Conservation (phyloP, 1,284 basidiomycete genomes). For the Cutaneotrichosporon mucoides region DNA sequence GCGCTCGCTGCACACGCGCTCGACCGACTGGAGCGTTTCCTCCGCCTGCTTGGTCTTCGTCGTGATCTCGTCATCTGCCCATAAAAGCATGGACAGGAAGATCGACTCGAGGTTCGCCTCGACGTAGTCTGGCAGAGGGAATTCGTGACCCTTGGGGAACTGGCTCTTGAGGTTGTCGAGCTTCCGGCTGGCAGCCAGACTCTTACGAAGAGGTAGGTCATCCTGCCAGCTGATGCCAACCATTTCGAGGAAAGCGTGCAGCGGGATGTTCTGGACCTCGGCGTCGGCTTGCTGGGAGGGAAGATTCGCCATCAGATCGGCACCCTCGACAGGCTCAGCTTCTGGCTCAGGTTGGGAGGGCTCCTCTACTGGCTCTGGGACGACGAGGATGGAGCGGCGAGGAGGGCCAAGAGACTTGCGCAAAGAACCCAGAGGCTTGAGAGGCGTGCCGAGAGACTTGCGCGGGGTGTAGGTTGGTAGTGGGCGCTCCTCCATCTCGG, state of each 20-base stretch:
- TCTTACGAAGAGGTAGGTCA: conserved; percentile 33
- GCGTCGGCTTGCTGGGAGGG: not conserved
- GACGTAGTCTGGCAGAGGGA: conserved; percentile 40
- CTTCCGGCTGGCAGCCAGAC: conserved; percentile 22
- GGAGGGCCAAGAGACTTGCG: conserved; percentile 9
- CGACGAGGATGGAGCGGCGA: not conserved
- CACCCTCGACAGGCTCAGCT: not conserved
- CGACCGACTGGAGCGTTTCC: conserved; percentile 54
- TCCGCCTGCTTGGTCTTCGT: conserved; percentile 32
- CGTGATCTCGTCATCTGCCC: conserved; percentile 56
- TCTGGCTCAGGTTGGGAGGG: not conserved
- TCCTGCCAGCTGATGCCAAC: conserved; percentile 55
- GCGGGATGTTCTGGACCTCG: conserved; percentile 44
- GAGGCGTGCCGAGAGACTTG: not conserved
- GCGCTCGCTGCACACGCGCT: conserved; percentile 66
- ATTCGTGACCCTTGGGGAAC: conserved; percentile 21
- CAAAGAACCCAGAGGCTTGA: not conserved
- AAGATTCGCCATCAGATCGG: not conserved
- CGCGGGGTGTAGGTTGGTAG: conserved; percentile 4
- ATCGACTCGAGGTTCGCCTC: conserved; percentile 41
- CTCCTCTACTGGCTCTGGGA: not conserved
- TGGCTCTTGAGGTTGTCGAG: conserved; percentile 14
- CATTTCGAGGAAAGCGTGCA: conserved; percentile 78
- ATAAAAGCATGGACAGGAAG: conserved; percentile 47
- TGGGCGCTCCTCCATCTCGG: conserved; percentile 4